phyloP scores from a whole-genome alignment of 2,329 filamentous ascomycete species.

The Sphaerostilbella broomeana region DNA sequence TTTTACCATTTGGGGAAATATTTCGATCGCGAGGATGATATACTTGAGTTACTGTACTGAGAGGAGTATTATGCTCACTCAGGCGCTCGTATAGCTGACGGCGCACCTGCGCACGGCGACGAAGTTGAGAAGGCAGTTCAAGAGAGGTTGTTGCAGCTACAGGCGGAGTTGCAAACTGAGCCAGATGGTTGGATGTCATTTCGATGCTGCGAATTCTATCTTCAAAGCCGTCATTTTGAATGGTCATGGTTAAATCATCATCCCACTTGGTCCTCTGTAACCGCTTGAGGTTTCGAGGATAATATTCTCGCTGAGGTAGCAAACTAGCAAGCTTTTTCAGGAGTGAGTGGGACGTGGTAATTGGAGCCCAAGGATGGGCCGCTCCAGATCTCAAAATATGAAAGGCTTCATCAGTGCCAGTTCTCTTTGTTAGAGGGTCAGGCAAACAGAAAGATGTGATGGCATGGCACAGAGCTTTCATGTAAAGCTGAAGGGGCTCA shows the following conservation, averaged over 20 bases:
- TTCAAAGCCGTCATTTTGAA: slow-evolving; percentile 32
- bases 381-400: slow-evolving; percentile 41
- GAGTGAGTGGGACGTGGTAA: slow-evolving; percentile 14
- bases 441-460: slow-evolving; percentile 51
- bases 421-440: slow-evolving; percentile 51
- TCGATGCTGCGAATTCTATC: neutral
- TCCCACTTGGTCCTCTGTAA: slow-evolving; percentile 33
- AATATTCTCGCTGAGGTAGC: slow-evolving; percentile 30
- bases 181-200: neutral
- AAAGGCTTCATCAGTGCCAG: slow-evolving; percentile 55
- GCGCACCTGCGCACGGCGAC: neutral
- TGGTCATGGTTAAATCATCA: slow-evolving; percentile 21
- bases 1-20: neutral
- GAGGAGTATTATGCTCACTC: neutral
- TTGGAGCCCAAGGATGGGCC: slow-evolving; percentile 43
- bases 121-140: neutral
- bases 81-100: slow-evolving; percentile 4
- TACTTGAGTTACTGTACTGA: fast-evolving
- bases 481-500: slow-evolving; percentile 48
- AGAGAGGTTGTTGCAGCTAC: neutral
- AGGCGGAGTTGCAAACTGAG: neutral
- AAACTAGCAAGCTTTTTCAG: slow-evolving; percentile 3
- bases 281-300: slow-evolving; percentile 27
- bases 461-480: slow-evolving; percentile 54
- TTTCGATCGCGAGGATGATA: slow-evolving; percentile 2